phyloP scores from a whole-genome alignment of 164 flowering plant genomes.

The Stephania cephalantha region DNA sequence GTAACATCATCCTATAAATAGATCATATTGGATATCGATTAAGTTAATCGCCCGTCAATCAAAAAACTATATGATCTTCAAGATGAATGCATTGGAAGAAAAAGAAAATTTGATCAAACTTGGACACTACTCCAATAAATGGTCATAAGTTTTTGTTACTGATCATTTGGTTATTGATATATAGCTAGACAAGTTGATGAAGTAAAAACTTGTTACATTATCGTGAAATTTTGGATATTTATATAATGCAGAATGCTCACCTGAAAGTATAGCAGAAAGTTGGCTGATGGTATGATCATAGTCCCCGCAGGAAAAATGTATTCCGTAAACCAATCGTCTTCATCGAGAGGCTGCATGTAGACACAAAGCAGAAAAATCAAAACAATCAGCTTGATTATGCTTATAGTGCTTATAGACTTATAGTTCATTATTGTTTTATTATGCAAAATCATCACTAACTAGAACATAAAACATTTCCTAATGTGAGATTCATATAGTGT shows the following conservation, averaged over 20 bases:
- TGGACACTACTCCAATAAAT: too few relatives aligned
- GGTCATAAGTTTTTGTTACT: too few relatives aligned
- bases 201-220: neutral
- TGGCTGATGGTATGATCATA: slow-evolving; percentile 17
- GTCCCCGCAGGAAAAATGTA: slow-evolving; percentile 18
- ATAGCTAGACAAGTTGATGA: too few relatives aligned
- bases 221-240: neutral
- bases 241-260: slow-evolving; percentile 1
- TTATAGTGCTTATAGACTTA: too few relatives aligned
- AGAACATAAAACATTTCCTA: neutral
- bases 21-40: neutral
- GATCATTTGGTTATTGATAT: too few relatives aligned
- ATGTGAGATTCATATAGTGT: too few relatives aligned
- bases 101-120: neutral
- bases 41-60: neutral
- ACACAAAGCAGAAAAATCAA: neutral
- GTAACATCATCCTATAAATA: slow-evolving; percentile 21
- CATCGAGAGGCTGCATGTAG: slow-evolving; percentile 8
- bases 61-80: neutral
- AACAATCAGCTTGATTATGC: neutral
- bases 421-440: neutral
- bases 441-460: neutral
- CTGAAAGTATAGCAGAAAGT: slow-evolving; percentile 23
- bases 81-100: neutral
- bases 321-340: slow-evolving; percentile 17